A percentile compares a stretch with the other conserved stretches of the same genome.
Evolutionary conservation across 345 rosid genomes (phyloP).

Genomic region (Erysimum cheiranthoides): DNA sequence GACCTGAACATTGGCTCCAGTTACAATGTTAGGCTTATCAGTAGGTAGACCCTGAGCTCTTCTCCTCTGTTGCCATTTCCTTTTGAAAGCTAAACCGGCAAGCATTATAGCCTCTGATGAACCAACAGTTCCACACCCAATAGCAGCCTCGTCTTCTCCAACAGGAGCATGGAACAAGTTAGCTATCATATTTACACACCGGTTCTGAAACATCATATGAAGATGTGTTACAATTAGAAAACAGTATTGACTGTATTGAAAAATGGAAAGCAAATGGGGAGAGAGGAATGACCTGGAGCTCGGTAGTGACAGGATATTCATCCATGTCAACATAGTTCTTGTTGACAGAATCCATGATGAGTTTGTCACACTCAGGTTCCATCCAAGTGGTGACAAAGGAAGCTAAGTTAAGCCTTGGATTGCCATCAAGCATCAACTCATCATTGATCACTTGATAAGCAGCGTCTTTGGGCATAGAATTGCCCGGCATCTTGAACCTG

Average conservation of each 20-base stretch:
- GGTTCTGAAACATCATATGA: slow-evolving; percentile 52
- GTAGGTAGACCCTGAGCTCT: slow-evolving; percentile 54
- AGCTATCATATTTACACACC: slow-evolving; percentile 86
- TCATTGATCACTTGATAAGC: slow-evolving; percentile 77
- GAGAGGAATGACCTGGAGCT: slow-evolving; percentile 64
- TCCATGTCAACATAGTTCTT: slow-evolving; percentile 90
- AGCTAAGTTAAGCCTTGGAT: slow-evolving; percentile 77
- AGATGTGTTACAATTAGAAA: background rate
- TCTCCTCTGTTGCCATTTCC: slow-evolving; percentile 72
- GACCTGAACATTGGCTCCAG: slow-evolving; percentile 85
- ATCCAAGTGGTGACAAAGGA: slow-evolving; percentile 89
- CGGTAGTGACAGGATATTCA: slow-evolving; percentile 83
- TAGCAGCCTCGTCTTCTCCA: slow-evolving; percentile 64
- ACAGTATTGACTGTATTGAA: background rate
- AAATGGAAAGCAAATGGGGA: background rate
- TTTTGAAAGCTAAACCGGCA: slow-evolving; percentile 81
- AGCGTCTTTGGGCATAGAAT: slow-evolving; percentile 75
- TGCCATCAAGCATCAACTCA: slow-evolving; percentile 85
- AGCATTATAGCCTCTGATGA: slow-evolving; percentile 86
- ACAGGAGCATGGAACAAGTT: slow-evolving; percentile 71
- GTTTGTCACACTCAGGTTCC: slow-evolving; percentile 87
- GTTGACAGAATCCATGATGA: slow-evolving; percentile 68
- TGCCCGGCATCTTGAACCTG: slow-evolving; percentile 69
- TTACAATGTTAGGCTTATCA: slow-evolving; percentile 79
- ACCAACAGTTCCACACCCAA: slow-evolving; percentile 80